Conservation (phyloP, 2,329 filamentous ascomycete genomes). For the Penicillium italicum region DNA sequence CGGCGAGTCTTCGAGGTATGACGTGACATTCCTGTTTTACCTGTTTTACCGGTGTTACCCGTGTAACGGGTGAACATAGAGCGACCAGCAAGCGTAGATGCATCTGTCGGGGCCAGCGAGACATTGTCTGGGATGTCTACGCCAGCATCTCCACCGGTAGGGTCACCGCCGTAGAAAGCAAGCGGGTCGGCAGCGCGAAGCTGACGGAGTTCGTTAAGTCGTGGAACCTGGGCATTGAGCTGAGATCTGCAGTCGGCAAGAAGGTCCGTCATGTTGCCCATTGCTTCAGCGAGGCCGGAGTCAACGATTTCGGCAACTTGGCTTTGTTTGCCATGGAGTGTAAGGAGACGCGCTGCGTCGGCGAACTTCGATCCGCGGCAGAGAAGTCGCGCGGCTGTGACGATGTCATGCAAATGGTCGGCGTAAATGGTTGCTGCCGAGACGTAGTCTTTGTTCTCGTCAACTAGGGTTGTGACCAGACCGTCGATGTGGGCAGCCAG, state of each 20-base stretch:
- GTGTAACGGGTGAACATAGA: slow-evolving; percentile 93
- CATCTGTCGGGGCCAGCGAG: slow-evolving; percentile 79
- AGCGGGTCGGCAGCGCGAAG: slow-evolving; percentile 83
- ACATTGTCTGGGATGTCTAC: slow-evolving; percentile 85
- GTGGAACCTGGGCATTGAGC: slow-evolving; percentile 77
- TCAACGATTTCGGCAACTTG: slow-evolving; percentile 71
- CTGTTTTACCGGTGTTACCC: slow-evolving; percentile 71
- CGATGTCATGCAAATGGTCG: slow-evolving; percentile 73
- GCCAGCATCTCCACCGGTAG: slow-evolving; percentile 51
- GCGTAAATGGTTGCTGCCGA: slow-evolving; percentile 75
- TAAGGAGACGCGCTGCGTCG: slow-evolving; percentile 77
- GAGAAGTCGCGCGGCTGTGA: slow-evolving; percentile 67
- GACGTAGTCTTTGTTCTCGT: slow-evolving; percentile 74
- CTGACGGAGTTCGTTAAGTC: slow-evolving; percentile 73
- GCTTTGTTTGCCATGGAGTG: slow-evolving; percentile 56
- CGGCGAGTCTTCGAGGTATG: slow-evolving; percentile 83
- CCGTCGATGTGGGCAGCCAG: slow-evolving; percentile 66
- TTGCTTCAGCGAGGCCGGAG: slow-evolving; percentile 71
- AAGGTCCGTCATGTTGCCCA: slow-evolving; percentile 80
- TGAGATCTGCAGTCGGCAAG: slow-evolving; percentile 90
- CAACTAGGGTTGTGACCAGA: slow-evolving; percentile 73
- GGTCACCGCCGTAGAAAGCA: slow-evolving; percentile 80
- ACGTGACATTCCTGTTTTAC: slow-evolving; percentile 48
- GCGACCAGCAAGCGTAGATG: slow-evolving; percentile 71
- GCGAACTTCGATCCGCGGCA: slow-evolving; percentile 86